Conservation (phyloP, 345 rosid species). For the Pelargonium nanum region DNA sequence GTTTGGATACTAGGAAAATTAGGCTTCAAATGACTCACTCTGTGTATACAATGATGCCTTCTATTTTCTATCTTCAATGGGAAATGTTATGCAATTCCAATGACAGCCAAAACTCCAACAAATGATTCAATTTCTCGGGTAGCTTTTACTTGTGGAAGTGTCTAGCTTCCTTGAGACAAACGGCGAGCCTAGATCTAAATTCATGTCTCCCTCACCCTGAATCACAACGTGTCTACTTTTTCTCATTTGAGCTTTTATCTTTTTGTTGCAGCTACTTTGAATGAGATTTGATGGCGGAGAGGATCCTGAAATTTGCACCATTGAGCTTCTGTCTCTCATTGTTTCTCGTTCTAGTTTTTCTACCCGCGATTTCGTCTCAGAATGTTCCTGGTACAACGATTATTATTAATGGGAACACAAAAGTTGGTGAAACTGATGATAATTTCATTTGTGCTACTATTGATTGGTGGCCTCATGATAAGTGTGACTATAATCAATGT, state of each 20-base stretch:
- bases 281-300: background rate
- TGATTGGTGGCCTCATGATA: conserved; percentile 99
- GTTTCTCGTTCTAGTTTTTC: conserved; percentile 27
- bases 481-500: conserved; percentile 82
- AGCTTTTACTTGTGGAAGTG: no score
- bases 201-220: no score
- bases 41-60: no score
- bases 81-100: no score
- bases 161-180: no score
- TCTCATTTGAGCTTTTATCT: background rate
- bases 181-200: no score
- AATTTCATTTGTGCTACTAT: conserved; percentile 82
- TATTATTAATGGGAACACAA: conserved; percentile 39
- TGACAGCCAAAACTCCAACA: no score
- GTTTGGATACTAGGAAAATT: no score
- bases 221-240: no score
- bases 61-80: no score
- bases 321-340: conserved; percentile 14
- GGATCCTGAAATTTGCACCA: background rate
- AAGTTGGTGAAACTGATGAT: conserved; percentile 55
- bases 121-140: no score
- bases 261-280: background rate
- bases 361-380: conserved; percentile 38
- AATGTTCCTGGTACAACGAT: conserved; percentile 34
- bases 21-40: no score